phyloP scores from a whole-genome alignment of 2,329 filamentous ascomycete species.

The Colletotrichum ledebouriae region DNA sequence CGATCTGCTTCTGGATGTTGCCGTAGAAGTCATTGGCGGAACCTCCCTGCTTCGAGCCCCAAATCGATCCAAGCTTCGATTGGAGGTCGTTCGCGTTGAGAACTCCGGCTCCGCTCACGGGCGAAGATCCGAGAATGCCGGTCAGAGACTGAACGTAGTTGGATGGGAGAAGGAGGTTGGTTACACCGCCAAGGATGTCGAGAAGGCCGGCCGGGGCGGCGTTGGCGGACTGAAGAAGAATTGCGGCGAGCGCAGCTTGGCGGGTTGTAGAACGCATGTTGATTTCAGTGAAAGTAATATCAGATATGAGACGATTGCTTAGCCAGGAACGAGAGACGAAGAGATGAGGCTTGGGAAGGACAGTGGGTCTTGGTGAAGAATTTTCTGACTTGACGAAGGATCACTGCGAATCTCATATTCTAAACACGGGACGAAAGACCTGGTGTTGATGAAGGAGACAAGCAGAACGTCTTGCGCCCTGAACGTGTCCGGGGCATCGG shows the following conservation, averaged over 20 bases:
- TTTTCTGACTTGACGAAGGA: neutral
- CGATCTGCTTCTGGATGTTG: slow-evolving; percentile 32
- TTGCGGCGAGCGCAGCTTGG: neutral
- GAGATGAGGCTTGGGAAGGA: slow-evolving; percentile 4
- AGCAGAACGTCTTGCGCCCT: too few species aligned
- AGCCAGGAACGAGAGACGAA: slow-evolving; percentile 8
- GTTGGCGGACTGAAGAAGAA: slow-evolving; percentile 6
- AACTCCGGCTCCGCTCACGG: neutral
- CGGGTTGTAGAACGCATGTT: neutral
- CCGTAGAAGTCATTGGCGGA: slow-evolving; percentile 24
- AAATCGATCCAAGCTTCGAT: slow-evolving; percentile 29
- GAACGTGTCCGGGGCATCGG: neutral
- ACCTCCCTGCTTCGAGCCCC: slow-evolving; percentile 21
- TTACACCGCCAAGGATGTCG: slow-evolving; percentile 11
- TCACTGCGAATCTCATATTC: slow-evolving; percentile 22
- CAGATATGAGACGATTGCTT: neutral
- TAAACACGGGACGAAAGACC: neutral
- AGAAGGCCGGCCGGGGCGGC: slow-evolving; percentile 32
- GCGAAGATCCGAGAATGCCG: slow-evolving; percentile 12
- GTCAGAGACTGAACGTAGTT: slow-evolving; percentile 19
- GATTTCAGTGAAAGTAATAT: neutral
- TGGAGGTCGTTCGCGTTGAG: slow-evolving; percentile 22
- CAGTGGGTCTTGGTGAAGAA: neutral
- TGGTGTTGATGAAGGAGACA: neutral
- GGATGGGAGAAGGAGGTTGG: slow-evolving; percentile 24